Conservation (phyloP, 345 rosid genomes). For the Aegle marmelos region DNA sequence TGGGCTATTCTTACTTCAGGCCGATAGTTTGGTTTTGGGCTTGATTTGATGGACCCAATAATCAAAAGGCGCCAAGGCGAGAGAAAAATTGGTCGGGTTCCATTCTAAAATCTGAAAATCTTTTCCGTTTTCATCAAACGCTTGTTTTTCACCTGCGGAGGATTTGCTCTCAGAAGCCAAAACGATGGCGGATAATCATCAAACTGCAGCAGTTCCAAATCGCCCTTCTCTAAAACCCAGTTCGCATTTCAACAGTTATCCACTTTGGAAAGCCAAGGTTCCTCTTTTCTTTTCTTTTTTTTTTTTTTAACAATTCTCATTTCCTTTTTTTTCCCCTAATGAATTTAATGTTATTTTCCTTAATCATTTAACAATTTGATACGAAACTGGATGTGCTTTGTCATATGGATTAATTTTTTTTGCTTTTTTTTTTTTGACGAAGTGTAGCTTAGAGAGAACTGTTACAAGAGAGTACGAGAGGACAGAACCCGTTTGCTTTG, state of each 20-base stretch:
- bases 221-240: conserved; percentile 44
- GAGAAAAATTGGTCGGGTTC: neutral
- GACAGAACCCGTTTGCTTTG: conserved; percentile 72
- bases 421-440: conserved; percentile 9
- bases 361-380: neutral
- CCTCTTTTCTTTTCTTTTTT: neutral
- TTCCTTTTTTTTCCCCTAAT: neutral
- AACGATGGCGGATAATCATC: neutral
- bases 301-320: neutral
- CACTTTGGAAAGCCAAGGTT: conserved; percentile 69
- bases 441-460: conserved; percentile 67
- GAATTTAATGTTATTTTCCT: neutral
- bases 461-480: conserved; percentile 70
- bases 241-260: conserved; percentile 37
- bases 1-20: neutral
- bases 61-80: neutral
- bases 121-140: neutral
- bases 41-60: neutral
- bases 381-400: neutral
- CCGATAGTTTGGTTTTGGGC: rapidly evolving
- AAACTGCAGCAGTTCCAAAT: conserved; percentile 15
- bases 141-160: neutral
- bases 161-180: neutral
- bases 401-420: neutral
- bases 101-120: neutral